These are phyloP conservation scores for Lolium multiflorum DNA, from an alignment of 176 grass and related monocot genomes.

Conservation along the genomic window DNA sequence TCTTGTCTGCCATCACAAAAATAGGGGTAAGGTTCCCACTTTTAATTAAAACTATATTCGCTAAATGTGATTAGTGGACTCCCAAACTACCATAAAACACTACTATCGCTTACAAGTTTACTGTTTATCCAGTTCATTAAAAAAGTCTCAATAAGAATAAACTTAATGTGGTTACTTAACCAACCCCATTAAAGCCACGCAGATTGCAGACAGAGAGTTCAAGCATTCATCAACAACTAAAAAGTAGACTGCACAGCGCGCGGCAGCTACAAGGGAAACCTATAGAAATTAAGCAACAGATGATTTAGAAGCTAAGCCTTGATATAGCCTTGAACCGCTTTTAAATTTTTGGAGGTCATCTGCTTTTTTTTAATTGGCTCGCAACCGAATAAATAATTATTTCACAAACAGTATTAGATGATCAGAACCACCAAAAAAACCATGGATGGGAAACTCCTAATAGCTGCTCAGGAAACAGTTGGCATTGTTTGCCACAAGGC, in stretches of 20 bases:
- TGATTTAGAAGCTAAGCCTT: neutral
- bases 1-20: constrained; percentile 55
- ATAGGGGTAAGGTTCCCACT: neutral
- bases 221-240: neutral
- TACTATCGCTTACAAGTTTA: neutral
- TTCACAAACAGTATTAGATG: neutral
- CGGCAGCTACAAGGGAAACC: too few species aligned
- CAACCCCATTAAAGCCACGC: neutral
- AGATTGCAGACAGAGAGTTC: neutral
- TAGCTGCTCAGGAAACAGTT: neutral
- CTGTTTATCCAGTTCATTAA: neutral
- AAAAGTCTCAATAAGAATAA: neutral
- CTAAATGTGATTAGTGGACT: neutral
- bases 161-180: constrained; percentile 15
- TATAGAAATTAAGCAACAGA: neutral
- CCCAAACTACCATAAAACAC: neutral
- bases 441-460: neutral
- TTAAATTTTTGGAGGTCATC: neutral
- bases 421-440: neutral
- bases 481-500: neutral
- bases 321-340: neutral
- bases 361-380: neutral
- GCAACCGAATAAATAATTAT: neutral
- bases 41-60: neutral
- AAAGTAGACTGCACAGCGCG: neutral